Evolutionary conservation across 768 basidiomycete genomes (phyloP).

Genomic region (Lactarius hatsudake): DNA sequence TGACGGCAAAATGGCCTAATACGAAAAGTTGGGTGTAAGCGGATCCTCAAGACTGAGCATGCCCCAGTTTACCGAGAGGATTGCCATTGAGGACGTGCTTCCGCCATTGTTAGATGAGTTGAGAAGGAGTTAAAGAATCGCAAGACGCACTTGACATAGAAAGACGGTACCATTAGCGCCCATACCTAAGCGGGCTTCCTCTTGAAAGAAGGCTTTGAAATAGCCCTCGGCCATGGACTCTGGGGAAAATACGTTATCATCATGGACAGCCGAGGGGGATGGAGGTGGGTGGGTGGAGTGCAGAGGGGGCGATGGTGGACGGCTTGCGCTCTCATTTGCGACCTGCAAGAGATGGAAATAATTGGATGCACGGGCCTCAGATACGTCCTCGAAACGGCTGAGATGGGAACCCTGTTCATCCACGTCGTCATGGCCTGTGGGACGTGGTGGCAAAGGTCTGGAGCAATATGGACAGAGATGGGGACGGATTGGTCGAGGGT

Average conservation of each 20-base stretch:
- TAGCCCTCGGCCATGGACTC: constrained; percentile 89
- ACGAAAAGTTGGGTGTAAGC: constrained; percentile 13
- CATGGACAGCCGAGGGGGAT: constrained; percentile 17
- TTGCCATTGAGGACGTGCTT: constrained; percentile 89
- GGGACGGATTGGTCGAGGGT: constrained; percentile 4
- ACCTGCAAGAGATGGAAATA: constrained; percentile 79
- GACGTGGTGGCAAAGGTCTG: constrained; percentile 45
- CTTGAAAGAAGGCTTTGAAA: constrained; percentile 89
- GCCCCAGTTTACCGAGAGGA: constrained; percentile 56
- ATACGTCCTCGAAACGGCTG: constrained; percentile 24
- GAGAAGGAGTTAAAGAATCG: neutral
- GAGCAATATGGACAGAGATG: constrained; percentile 73
- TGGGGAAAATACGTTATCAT: constrained; percentile 48
- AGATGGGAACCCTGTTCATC: constrained; percentile 32
- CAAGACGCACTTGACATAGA: constrained; percentile 69
- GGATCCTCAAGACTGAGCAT: constrained; percentile 4
- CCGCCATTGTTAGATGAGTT: constrained; percentile 2
- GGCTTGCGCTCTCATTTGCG: constrained; percentile 61
- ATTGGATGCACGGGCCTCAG: constrained; percentile 57
- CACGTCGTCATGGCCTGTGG: constrained; percentile 35
- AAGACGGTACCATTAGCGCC: constrained; percentile 92
- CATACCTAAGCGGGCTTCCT: constrained; percentile 88
- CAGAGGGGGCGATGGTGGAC: constrained; percentile 49
- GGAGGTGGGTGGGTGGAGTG: constrained; percentile 6
- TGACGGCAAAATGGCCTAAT: constrained; percentile 84